These are phyloP conservation scores for Gloeostereum incarnatum DNA, from an alignment of 768 basidiomycete species.

Conservation along the genomic window DNA sequence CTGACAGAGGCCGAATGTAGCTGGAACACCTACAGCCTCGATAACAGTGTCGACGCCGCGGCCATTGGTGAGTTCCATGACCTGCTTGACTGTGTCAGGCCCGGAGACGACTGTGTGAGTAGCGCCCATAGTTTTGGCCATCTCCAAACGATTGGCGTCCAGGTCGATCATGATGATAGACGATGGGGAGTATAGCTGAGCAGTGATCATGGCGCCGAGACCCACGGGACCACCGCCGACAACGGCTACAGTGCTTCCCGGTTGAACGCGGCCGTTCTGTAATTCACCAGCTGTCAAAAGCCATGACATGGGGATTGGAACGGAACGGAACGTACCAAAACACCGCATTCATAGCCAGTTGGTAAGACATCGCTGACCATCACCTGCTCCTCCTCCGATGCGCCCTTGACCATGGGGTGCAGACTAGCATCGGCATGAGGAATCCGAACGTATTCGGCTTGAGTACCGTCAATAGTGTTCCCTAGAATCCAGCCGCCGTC, in stretches of 20 bases:
- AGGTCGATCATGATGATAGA: conserved; percentile 12
- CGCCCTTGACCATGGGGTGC: conserved; percentile 7
- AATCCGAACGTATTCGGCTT: conserved; percentile 15
- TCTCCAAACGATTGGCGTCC: conserved; percentile 11
- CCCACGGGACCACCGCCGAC: conserved; percentile 15
- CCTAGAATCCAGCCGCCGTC: conserved; percentile 16
- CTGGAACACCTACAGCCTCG: conserved; percentile 15
- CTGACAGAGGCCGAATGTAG: conserved; percentile 15
- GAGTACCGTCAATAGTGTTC: conserved; percentile 14
- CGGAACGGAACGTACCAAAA: conserved; percentile 7
- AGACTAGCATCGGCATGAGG: conserved; percentile 13
- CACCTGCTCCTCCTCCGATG: conserved; percentile 9
- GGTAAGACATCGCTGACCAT: conserved; percentile 16
- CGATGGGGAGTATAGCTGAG: conserved; percentile 14
- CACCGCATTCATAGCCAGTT: conserved; percentile 15
- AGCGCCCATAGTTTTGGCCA: conserved; percentile 11
- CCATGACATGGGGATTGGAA: not conserved
- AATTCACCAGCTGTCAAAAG: not conserved
- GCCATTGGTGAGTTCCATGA: conserved; percentile 14
- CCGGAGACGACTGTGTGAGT: conserved; percentile 13
- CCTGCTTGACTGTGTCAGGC: conserved; percentile 8
- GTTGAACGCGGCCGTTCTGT: conserved; percentile 12
- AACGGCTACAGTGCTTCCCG: conserved; percentile 13
- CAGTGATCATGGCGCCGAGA: conserved; percentile 11
- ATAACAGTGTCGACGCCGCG: conserved; percentile 15